A percentile compares a stretch with the other conserved stretches of the same genome.
Evolutionary conservation across 1,284 basidiomycete genomes (phyloP).

Genomic region (Microstroma glucosiphilum): DNA sequence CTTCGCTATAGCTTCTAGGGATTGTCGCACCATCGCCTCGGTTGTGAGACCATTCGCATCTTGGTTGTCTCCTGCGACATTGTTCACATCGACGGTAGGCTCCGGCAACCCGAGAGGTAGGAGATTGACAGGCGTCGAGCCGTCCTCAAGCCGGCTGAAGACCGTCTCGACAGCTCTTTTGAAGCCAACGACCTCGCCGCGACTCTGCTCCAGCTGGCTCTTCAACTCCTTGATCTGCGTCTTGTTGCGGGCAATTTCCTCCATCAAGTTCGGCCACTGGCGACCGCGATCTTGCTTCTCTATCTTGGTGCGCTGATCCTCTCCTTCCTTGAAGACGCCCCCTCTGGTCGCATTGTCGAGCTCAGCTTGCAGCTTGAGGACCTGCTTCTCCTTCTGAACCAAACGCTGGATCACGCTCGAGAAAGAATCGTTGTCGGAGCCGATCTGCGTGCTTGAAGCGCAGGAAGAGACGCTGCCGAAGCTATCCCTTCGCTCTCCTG

Average conservation of each 20-base stretch:
- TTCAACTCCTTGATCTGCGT: slow-evolving; percentile 62
- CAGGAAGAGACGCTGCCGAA: slow-evolving; percentile 7
- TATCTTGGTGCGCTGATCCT: slow-evolving; percentile 57
- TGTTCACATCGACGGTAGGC: background rate
- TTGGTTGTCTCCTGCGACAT: slow-evolving; percentile 55
- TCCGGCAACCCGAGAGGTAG: slow-evolving; percentile 13
- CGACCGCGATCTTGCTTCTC: slow-evolving; percentile 71
- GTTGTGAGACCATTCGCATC: slow-evolving; percentile 49
- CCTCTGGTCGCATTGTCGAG: slow-evolving; percentile 56
- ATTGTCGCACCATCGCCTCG: slow-evolving; percentile 60
- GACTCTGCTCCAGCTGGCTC: slow-evolving; percentile 56
- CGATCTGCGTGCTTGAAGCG: slow-evolving; percentile 15
- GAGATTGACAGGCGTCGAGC: slow-evolving; percentile 16
- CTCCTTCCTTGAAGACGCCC: background rate
- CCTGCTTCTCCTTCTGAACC: slow-evolving; percentile 76
- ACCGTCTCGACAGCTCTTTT: slow-evolving; percentile 78
- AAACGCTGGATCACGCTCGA: slow-evolving; percentile 74
- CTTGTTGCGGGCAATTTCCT: slow-evolving; percentile 70
- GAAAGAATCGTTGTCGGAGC: slow-evolving; percentile 55
- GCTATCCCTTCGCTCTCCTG: slow-evolving; percentile 15
- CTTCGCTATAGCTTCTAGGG: slow-evolving; percentile 65
- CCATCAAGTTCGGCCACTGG: slow-evolving; percentile 68
- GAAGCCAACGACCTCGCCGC: slow-evolving; percentile 69
- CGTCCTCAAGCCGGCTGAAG: slow-evolving; percentile 62
- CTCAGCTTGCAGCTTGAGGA: slow-evolving; percentile 66